Conservation (phyloP, 768 basidiomycete species). For the Pleurotus pulmonarius region DNA sequence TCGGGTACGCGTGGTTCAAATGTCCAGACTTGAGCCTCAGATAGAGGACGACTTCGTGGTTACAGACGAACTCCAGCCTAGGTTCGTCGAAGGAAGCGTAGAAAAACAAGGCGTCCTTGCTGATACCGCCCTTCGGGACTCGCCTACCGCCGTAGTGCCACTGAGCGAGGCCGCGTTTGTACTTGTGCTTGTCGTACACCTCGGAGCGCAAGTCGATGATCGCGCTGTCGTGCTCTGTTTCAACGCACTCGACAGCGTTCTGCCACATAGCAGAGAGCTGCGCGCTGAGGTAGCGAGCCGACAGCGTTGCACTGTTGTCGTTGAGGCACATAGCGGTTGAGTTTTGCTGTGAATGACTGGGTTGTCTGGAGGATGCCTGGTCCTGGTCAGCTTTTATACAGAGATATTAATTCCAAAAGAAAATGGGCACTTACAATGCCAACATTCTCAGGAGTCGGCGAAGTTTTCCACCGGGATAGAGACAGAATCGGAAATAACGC, state of each 20-base stretch:
- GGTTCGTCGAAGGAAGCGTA: conserved; percentile 14
- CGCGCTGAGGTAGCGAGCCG: conserved; percentile 13
- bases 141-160: conserved; percentile 7
- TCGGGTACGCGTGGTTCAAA: conserved; percentile 10
- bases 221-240: conserved; percentile 4
- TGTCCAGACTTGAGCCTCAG: conserved; percentile 14
- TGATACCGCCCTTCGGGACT: conserved; percentile 4
- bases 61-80: conserved; percentile 17
- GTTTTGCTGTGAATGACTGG: background rate
- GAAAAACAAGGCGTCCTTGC: conserved; percentile 14
- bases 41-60: conserved; percentile 17
- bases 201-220: background rate
- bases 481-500: too few relatives aligned
- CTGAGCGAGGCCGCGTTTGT: conserved; percentile 11
- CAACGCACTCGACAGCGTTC: conserved; percentile 12
- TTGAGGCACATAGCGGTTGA: background rate
- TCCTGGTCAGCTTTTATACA: too few relatives aligned
- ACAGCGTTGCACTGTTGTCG: conserved; percentile 6
- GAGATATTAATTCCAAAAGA: too few relatives aligned
- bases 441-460: too few relatives aligned
- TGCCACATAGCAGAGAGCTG: conserved; percentile 13
- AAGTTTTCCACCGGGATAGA: too few relatives aligned
- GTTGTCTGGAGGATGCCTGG: too few relatives aligned
- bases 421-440: too few relatives aligned
- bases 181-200: background rate